Evolutionary conservation across 2,329 filamentous ascomycete genomes (phyloP), one percentile per base, ranked within the genome.

Genomic region (Diaporthe sp.): DNA sequence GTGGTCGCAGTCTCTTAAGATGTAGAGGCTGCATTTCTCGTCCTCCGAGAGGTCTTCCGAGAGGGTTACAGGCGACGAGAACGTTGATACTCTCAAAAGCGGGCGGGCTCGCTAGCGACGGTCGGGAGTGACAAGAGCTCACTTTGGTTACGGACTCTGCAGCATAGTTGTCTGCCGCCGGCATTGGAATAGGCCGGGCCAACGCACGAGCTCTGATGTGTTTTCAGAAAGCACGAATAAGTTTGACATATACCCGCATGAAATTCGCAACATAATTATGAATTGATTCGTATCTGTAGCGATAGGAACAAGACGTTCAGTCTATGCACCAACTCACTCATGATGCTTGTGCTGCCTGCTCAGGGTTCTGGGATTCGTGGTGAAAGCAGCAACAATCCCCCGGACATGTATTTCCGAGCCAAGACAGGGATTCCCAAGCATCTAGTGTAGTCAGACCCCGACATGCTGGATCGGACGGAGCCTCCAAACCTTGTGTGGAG

Each of bases 1-100:
- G 68, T 84, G 22, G 76, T 84, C 53, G 78, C 77, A 53, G 76
- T 84, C 4, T 72, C 76, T 19, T 73, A 34, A 22, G 34, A 55
- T 28, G 4, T 28, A 17, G 25, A 15, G 19, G 39, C 6, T 19
- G 10, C 39, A 31, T 25, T 12, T 28, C 31, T 12, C 46, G 17
- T 65, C 2, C 22, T 42, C 13, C 2, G 6, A 28, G 19, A 49
- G 25, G 25, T 65, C 1, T 12, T 42, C 13, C 2, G 6, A 28
- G 19, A 49, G 25, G 28, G 17, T 28, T n/a, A 3, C 42, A 44
- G 39, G 13, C 39, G 22, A 6, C 4, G 17, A 5, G 42, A 49
- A 34, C n/a, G 8, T 8, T 7, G 13, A 12, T 34, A 9, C 46
- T 17, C 3, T 31, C 28, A 13, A 22, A 37, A 31, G 46, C 46